Evolutionary conservation across 306 rosid genomes (phyloP).

Genomic region (Gastrolobium villosum): DNA sequence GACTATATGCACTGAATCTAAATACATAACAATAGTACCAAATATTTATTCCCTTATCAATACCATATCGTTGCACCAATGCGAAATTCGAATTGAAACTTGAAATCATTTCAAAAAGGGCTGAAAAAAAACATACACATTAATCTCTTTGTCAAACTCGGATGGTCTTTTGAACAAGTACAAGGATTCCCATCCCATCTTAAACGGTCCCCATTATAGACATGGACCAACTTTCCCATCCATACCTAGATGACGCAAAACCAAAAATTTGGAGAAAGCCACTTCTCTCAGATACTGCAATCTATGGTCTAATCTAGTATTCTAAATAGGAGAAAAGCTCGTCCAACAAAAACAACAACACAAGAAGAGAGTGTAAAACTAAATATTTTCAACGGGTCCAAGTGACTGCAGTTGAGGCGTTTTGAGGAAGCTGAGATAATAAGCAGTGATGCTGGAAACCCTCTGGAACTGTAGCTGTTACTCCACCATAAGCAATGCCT

Average conservation of each 20-base stretch:
- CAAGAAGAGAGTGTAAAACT: not conserved
- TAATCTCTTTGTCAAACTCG: not conserved
- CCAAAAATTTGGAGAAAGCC: not conserved
- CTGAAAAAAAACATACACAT: not conserved
- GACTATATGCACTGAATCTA: too few species aligned
- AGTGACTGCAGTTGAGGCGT: conserved; percentile 71
- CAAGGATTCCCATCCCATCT: not conserved
- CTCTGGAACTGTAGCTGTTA: conserved; percentile 30
- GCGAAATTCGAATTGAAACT: not conserved
- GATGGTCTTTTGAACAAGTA: not conserved
- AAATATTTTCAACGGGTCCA: conserved; percentile 63
- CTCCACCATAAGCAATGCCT: conserved; percentile 15
- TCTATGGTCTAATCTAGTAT: not conserved
- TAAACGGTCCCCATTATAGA: not conserved
- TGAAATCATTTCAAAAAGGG: not conserved
- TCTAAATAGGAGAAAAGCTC: not conserved
- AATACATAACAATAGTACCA: too few species aligned
- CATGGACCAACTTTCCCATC: conserved; percentile 7
- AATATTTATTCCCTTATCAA: not conserved
- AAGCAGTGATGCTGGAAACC: conserved; percentile 80
- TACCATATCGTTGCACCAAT: not conserved
- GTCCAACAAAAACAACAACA: not conserved
- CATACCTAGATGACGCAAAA: not conserved
- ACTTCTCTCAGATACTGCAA: conserved; percentile 9
- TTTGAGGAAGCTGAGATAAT: conserved; percentile 74